These are phyloP conservation scores for Pseudogymnoascus sp. DNA, from an alignment of 2,329 filamentous ascomycete species.

Conservation along the genomic window DNA sequence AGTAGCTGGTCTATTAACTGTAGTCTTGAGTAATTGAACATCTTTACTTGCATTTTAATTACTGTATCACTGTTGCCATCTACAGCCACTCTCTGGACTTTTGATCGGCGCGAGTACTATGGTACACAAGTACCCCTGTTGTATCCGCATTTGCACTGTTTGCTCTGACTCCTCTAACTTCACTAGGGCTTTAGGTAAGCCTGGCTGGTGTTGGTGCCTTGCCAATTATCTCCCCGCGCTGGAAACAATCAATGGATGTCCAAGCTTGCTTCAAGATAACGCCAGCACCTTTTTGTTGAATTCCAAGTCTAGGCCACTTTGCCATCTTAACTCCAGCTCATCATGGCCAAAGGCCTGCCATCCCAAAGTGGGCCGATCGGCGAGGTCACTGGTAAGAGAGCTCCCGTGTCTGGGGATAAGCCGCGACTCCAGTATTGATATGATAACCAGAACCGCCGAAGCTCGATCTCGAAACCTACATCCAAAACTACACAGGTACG, in stretches of 20 bases:
- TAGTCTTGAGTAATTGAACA: no score
- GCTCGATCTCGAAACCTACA: conserved; percentile 85
- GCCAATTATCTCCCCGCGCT: neutral
- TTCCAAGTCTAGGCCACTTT: neutral
- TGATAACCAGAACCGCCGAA: conserved; percentile 60
- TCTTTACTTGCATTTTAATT: no score
- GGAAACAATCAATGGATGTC: neutral
- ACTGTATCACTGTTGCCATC: no score
- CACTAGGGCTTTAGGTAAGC: conserved; percentile 7
- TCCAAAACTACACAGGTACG: conserved; percentile 77
- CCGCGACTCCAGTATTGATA: neutral
- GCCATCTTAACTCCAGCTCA: neutral
- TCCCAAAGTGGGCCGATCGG: neutral
- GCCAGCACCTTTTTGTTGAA: neutral
- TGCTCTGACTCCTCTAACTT: neutral
- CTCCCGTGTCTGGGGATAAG: neutral
- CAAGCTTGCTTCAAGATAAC: conserved; percentile 3
- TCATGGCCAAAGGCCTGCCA: neutral
- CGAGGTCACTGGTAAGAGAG: conserved; percentile 4
- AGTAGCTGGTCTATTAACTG: no score
- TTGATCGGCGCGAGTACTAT: neutral
- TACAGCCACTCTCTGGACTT: no score
- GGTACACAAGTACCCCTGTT: neutral
- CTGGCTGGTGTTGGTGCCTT: conserved; percentile 3
- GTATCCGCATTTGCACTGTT: neutral